phyloP scores from a whole-genome alignment of 352 stramenopile genomes.

The Phytophthora niederhauseri region DNA sequence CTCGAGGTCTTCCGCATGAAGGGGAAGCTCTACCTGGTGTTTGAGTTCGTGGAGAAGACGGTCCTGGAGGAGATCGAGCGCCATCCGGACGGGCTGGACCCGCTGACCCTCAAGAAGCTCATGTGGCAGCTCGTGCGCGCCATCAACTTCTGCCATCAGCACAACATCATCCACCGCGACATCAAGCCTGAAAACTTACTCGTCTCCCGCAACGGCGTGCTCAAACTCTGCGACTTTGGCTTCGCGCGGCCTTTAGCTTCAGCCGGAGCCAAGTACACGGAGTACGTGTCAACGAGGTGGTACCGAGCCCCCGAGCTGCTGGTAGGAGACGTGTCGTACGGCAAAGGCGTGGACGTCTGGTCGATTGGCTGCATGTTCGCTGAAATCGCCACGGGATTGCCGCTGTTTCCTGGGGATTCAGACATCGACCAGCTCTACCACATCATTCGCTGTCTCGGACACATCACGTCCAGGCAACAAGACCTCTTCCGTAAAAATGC shows the following conservation, averaged over 20 bases:
- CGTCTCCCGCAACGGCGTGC: constrained; percentile 92
- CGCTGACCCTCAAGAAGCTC: constrained; percentile 67
- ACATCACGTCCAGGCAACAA: constrained; percentile 73
- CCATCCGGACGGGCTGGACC: constrained; percentile 79
- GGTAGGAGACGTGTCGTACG: constrained; percentile 90
- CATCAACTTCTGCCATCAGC: constrained; percentile 95
- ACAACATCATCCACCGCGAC: constrained; percentile 96
- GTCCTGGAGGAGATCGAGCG: constrained; percentile 92
- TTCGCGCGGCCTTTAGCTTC: constrained; percentile 75
- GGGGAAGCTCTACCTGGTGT: constrained; percentile 85
- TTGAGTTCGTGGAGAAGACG: constrained; percentile 91
- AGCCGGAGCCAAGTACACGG: constrained; percentile 77
- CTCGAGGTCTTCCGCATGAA: constrained; percentile 89
- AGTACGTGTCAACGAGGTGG: constrained; percentile 95
- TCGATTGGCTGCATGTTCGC: constrained; percentile 96
- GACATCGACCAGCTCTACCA: constrained; percentile 95
- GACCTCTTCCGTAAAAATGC: constrained; percentile 87
- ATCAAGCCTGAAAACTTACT: constrained; percentile 96
- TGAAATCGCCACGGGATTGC: constrained; percentile 96
- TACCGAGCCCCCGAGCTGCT: constrained; percentile 96
- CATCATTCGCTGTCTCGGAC: constrained; percentile 81
- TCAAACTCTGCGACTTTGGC: constrained; percentile 95
- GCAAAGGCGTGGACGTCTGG: constrained; percentile 98
- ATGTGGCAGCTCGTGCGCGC: constrained; percentile 87
- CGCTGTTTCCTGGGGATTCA: constrained; percentile 96